Evolutionary conservation across 2,329 filamentous ascomycete genomes (phyloP).

Genomic region (Diaporthe capsici): DNA sequence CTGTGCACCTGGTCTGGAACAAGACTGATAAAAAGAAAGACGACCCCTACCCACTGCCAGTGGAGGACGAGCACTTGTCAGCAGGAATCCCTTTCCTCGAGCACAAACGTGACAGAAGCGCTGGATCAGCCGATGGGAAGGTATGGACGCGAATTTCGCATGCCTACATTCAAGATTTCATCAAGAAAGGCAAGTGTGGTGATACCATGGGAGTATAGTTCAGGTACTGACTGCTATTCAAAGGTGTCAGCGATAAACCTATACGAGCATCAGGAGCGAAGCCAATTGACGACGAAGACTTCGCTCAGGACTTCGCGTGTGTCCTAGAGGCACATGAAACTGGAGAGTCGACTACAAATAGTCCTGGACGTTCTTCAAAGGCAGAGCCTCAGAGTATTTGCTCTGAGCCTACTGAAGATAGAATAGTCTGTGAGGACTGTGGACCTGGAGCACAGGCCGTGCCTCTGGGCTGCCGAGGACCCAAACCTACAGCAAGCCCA

Average conservation of each 20-base stretch:
- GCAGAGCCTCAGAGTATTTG: too few species aligned
- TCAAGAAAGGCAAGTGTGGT: neutral
- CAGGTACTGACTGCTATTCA: too few species aligned
- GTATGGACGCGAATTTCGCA: neutral
- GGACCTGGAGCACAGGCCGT: too few species aligned
- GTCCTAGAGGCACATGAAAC: too few species aligned
- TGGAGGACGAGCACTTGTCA: neutral
- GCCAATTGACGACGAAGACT: too few species aligned
- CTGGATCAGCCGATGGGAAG: neutral
- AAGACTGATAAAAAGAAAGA: neutral
- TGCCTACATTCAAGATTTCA: neutral
- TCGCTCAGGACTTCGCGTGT: fast-evolving
- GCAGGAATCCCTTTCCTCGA: neutral
- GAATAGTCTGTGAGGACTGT: too few species aligned
- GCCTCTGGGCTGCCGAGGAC: too few species aligned
- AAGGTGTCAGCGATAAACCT: neutral
- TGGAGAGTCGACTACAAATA: too few species aligned
- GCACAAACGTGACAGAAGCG: fast-evolving
- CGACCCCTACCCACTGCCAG: neutral
- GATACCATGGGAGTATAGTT: too few species aligned
- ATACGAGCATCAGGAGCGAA: neutral
- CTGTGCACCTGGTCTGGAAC: neutral
- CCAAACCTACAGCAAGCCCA: too few species aligned
- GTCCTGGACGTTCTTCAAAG: too few species aligned
- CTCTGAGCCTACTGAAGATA: too few species aligned